Percentiles rank a stretch among this genome's conserved stretches.
These are phyloP conservation scores for Dentipellis fragilis DNA, from an alignment of 768 basidiomycete species.

Conservation along the genomic window DNA sequence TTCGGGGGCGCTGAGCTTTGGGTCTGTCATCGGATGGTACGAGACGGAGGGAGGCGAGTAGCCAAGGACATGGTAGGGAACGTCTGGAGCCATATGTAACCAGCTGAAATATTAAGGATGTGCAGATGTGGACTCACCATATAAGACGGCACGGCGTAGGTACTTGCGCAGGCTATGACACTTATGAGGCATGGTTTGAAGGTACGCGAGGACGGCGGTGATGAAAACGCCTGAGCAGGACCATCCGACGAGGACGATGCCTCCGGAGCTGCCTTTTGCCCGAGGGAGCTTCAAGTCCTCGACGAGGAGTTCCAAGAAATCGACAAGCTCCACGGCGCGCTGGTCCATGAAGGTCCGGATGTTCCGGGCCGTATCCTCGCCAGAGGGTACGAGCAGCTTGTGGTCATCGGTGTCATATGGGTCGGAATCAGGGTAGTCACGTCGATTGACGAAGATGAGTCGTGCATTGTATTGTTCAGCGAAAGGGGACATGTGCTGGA, in stretches of 20 bases:
- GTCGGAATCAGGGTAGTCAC: conserved; percentile 14
- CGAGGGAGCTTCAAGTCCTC: neutral
- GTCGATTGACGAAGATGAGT: conserved; percentile 13
- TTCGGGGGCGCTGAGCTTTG: neutral
- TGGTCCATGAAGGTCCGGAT: neutral
- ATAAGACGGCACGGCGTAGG: neutral
- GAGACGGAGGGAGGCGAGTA: neutral
- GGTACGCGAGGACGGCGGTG: neutral
- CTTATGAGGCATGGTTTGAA: neutral
- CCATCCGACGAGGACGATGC: neutral
- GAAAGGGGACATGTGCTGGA: conserved; percentile 1
- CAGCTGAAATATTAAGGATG: neutral
- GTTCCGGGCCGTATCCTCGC: neutral
- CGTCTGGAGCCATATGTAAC: neutral
- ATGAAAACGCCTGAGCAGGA: neutral
- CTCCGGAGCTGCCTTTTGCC: neutral
- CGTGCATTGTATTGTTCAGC: conserved; percentile 10
- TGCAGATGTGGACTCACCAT: neutral
- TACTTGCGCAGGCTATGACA: neutral
- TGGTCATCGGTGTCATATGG: conserved; percentile 10
- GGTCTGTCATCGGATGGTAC: too few species aligned
- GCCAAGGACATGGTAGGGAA: neutral
- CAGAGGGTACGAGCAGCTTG: neutral
- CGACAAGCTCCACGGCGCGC: neutral
- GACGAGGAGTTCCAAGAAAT: neutral